Conservation (phyloP, 202 grass and related monocot genomes). For the Dendrocalamus latiflorus region DNA sequence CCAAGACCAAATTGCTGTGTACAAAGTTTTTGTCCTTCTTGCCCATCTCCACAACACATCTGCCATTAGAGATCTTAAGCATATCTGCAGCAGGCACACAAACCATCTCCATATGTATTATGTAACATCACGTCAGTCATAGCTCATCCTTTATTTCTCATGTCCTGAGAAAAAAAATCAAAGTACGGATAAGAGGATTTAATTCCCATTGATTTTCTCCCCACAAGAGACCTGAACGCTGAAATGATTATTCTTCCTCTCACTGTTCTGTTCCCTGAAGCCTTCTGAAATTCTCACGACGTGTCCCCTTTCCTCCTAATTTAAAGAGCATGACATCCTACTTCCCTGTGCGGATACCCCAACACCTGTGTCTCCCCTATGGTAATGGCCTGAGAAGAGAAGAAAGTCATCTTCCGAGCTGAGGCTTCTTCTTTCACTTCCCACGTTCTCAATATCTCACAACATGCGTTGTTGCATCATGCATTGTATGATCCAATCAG, state of each 20-base stretch:
- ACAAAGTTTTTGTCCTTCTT: too few species aligned
- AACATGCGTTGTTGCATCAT: background rate
- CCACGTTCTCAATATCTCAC: slow-evolving; percentile 2
- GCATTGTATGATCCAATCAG: background rate
- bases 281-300: slow-evolving; percentile 7
- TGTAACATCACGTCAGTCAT: too few species aligned
- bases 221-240: background rate
- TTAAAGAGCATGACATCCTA: slow-evolving; percentile 34
- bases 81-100: too few species aligned
- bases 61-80: too few species aligned
- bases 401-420: slow-evolving; percentile 1
- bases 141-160: too few species aligned
- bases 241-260: slow-evolving; percentile 32
- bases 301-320: slow-evolving; percentile 11
- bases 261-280: background rate
- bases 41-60: too few species aligned
- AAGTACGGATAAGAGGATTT: slow-evolving; percentile 6
- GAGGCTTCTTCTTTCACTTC: background rate
- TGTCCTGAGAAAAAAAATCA: background rate
- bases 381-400: slow-evolving; percentile 23
- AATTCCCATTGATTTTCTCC: background rate
- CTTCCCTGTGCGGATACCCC: background rate
- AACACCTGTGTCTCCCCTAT: background rate
- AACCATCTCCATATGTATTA: too few species aligned
- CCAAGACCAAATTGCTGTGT: too few species aligned